A percentile compares a stretch with the other conserved stretches of the same genome.
These are phyloP conservation scores for Neonectria ditissima DNA, from an alignment of 2,329 filamentous ascomycete genomes.

Conservation along the genomic window DNA sequence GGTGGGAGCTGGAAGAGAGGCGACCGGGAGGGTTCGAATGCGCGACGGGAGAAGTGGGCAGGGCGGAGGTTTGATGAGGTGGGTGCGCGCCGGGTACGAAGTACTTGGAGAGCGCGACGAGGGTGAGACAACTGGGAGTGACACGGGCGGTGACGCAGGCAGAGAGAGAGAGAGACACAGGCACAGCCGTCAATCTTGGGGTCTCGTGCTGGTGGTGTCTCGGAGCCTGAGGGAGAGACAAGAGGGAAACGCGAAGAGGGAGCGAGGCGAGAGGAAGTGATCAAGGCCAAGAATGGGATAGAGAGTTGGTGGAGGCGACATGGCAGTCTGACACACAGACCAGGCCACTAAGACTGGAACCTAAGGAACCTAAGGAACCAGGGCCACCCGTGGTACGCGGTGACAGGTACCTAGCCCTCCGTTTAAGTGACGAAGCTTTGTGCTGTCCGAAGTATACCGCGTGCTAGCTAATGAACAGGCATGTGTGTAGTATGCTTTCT, in stretches of 20 bases:
- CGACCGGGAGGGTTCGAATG: constrained; percentile 1
- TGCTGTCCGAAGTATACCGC: background rate
- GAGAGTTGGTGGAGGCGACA: constrained; percentile 16
- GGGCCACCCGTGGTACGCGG: background rate
- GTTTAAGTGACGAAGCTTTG: background rate
- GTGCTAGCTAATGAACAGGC: too few relatives aligned
- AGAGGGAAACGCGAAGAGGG: constrained; percentile 7
- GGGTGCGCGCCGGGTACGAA: background rate
- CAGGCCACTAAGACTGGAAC: constrained; percentile 5
- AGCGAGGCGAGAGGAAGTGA: constrained; percentile 9
- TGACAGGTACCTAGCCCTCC: too few relatives aligned
- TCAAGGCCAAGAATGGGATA: constrained; percentile 13
- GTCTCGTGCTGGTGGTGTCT: constrained; percentile 3
- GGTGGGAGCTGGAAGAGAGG: background rate
- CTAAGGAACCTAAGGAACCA: background rate
- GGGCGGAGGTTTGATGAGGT: background rate
- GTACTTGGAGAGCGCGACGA: constrained; percentile 7
- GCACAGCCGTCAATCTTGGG: constrained; percentile 7
- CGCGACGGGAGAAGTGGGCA: constrained; percentile 5
- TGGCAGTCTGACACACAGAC: constrained; percentile 7
- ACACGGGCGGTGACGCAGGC: background rate
- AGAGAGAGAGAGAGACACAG: background rate
- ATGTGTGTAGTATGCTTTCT: constrained; percentile 15
- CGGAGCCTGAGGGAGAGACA: constrained; percentile 3
- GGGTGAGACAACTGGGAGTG: too few relatives aligned